These are phyloP conservation scores for Scedosporium minutisporum DNA, from an alignment of 2,329 filamentous ascomycete species.

Conservation along the genomic window DNA sequence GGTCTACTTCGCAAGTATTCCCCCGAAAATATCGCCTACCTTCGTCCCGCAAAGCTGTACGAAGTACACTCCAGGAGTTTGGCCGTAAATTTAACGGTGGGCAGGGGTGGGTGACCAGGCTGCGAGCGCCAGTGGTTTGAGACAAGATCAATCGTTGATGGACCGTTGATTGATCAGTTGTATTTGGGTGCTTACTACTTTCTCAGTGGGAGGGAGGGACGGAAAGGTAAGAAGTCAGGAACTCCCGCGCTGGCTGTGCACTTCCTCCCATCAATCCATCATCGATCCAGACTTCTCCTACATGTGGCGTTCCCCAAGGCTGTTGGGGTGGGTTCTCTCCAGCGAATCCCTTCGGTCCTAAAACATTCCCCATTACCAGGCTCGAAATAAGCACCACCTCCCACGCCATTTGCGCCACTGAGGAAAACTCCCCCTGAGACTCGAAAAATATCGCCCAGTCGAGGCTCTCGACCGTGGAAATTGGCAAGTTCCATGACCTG, in stretches of 20 bases:
- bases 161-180: too few relatives aligned
- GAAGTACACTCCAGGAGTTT: not conserved
- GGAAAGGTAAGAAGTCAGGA: not conserved
- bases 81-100: not conserved
- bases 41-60: not conserved
- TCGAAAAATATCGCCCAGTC: not conserved
- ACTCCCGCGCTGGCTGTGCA: not conserved
- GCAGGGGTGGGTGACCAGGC: too few relatives aligned
- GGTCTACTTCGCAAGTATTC: not conserved
- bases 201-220: not conserved
- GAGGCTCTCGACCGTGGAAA: not conserved
- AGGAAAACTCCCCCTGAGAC: not conserved
- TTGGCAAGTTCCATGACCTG: too few relatives aligned
- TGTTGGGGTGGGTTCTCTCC: not conserved
- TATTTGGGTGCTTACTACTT: too few relatives aligned
- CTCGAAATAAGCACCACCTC: not conserved
- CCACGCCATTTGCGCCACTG: not conserved
- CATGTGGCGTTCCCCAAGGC: not conserved
- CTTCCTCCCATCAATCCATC: not conserved
- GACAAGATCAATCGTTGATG: too few relatives aligned
- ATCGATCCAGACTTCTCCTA: not conserved
- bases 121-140: too few relatives aligned
- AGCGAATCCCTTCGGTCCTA: not conserved
- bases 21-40: not conserved
- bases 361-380: not conserved